Evolutionary conservation across 371 early-diverging fungal species (phyloP).

Genomic region (Racocetra persica): DNA sequence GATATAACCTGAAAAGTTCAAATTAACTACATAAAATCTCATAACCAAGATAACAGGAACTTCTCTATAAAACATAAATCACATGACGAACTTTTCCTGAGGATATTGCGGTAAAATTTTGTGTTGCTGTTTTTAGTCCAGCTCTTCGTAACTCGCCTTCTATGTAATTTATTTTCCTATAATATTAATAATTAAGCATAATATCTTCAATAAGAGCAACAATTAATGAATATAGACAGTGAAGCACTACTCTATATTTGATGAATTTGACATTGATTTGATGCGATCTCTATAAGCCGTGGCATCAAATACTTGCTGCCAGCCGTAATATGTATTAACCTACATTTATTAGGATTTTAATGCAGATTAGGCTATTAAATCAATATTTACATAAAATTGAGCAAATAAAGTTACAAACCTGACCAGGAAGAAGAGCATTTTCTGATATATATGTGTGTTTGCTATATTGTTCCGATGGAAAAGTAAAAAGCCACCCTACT

Average conservation of each 20-base stretch:
- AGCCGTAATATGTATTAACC: constrained; percentile 42
- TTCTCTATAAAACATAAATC: background rate
- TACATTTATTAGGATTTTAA: background rate
- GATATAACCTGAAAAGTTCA: background rate
- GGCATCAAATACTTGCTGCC: constrained; percentile 38
- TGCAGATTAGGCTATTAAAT: background rate
- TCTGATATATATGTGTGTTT: constrained; percentile 44
- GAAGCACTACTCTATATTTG: constrained; percentile 35
- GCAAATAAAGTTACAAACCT: constrained; percentile 25
- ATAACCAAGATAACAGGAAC: background rate
- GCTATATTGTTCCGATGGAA: constrained; percentile 38
- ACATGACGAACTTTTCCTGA: constrained; percentile 31
- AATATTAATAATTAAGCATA: background rate
- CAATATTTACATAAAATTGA: background rate
- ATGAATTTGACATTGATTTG: constrained; percentile 5
- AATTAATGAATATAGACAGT: background rate
- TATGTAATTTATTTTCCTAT: constrained; percentile 17
- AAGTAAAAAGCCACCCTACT: constrained; percentile 42
- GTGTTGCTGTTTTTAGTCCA: constrained; percentile 41
- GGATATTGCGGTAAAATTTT: constrained; percentile 30
- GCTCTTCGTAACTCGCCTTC: constrained; percentile 37
- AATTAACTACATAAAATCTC: background rate
- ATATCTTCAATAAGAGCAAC: background rate
- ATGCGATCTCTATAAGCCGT: constrained; percentile 25
- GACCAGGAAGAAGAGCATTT: constrained; percentile 45